Base-by-base conservation (phyloP, 345 rosid genomes). In the Citrus cavaleriei region DNA sequence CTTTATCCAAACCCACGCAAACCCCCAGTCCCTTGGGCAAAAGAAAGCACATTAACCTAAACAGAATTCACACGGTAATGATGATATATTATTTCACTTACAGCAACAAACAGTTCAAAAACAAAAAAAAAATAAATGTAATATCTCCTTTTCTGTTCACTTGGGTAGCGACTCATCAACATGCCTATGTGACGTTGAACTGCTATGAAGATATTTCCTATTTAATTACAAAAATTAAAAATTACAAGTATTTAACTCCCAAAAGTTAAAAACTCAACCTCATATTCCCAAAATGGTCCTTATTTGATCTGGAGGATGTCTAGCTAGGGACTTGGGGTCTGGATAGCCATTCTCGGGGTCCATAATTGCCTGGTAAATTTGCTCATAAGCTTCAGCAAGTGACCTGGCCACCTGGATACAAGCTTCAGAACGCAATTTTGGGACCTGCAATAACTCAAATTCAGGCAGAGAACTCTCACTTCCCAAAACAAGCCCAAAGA, bases 271-370 rank as follows among this genome's bases (percentile, higher is more conserved):
- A 6, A 7, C 30, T 64, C 13, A 62, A 34, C 51, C 69, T 94
- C 84, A 94, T 80, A 96, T 90, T 62, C 99, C 99, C 79, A 96
- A 83, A 76, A 96, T 94, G 84, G 98, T 96, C 84, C 93, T 84
- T 65, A 94, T 96, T 75, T 94, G 99, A 82, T 91, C 94, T 1
- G 98, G 99, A 77, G 98, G 98, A 84, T 96, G 98, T 86, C 98
- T 89, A 1, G 92, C 99, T 78, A 96, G 87, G 27, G 97, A 86
- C 78, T 89, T 92, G 4, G 98, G 98, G 57, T 94, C 99, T 5
- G 90, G 84, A 71, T 94, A 93, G 16, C 88, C 85, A 69, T 96
- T 96, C 78, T 64, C 82, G 3, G 92, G 92, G 81, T 93, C 98
- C 80, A 91, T 91, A 74, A 94, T 89, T 38, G 88, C 95, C 10